Percentiles rank a stretch among this genome's conserved stretches.
phyloP scores from a whole-genome alignment of 2,329 filamentous ascomycete species.

The Fusarium sp. region DNA sequence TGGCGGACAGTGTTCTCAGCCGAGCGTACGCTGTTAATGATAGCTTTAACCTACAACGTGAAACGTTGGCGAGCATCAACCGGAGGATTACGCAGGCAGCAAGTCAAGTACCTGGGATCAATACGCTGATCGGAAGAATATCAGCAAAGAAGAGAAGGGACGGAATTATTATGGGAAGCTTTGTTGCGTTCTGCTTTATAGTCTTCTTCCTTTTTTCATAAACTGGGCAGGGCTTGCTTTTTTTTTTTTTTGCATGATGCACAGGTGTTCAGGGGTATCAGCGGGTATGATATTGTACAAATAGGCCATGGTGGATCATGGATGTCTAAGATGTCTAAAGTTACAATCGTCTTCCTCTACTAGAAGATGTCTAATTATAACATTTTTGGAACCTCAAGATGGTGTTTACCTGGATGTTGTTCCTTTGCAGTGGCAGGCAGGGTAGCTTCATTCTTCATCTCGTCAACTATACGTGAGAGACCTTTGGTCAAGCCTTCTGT shows the following conservation, averaged over 20 bases:
- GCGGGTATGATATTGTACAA: constrained; percentile 53
- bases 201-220: constrained; percentile 83
- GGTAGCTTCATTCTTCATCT: constrained; percentile 59
- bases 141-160: constrained; percentile 95
- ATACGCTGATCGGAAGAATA: constrained; percentile 90
- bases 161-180: constrained; percentile 89
- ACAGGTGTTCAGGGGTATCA: constrained; percentile 56
- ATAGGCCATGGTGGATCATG: constrained; percentile 42
- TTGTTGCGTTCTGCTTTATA: constrained; percentile 92
- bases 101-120: constrained; percentile 92
- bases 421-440: constrained; percentile 53
- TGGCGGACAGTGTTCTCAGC: constrained; percentile 90
- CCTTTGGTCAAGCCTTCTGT: constrained; percentile 74
- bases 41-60: constrained; percentile 86
- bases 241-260: constrained; percentile 24
- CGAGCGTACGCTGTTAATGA: constrained; percentile 98
- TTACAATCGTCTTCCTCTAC: constrained; percentile 41
- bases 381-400: constrained; percentile 47
- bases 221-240: constrained; percentile 19
- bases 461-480: constrained; percentile 71
- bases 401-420: constrained; percentile 50
- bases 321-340: constrained; percentile 41
- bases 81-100: constrained; percentile 89
- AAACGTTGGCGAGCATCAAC: constrained; percentile 90
- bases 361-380: constrained; percentile 41